Base-by-base conservation (phyloP, 768 basidiomycete genomes). In the Auriculariales sp. region DNA sequence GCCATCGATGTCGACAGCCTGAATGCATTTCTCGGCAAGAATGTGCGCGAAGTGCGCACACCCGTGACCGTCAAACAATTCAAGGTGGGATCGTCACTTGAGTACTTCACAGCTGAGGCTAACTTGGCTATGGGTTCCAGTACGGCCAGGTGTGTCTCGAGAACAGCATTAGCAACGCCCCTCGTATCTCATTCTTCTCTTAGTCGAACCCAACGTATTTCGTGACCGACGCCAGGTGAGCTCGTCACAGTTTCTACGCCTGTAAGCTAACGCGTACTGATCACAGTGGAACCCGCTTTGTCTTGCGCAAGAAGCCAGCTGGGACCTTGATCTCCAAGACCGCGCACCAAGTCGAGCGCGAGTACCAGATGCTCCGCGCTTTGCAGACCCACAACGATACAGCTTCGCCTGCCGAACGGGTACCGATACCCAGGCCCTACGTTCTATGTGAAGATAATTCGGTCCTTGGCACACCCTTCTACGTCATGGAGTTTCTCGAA, bases 171-270 rank as follows among this genome's bases (percentile, higher is more conserved):
- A 3, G 4, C 45, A 39, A 10, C n/a, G n/a, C n/a, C n/a, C n/a
- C n/a, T n/a, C n/a, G n/a, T n/a, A n/a, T n/a, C n/a, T n/a, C n/a
- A n/a, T n/a, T n/a, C n/a, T n/a, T n/a, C n/a, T 45, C 29, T 3
- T 62, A 92, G 87, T 91, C 90, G 6, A 99, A 99, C 60, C 94
- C 94, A 0, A 98, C 94, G 0, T 99, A 97, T 63, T 86, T 98
- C 66, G 65, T 99, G 46, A 86, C 78, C 4, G 88, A 89, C 65
- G 71, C 76, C 15, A 74, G 66, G 83, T 83, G 64, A 27, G 77
- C 66, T 15, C 46, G 27, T 17, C 27, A 17, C 32, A 3, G 9
- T 22, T 15, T 46, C 25, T 32, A 7, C 14, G 46, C 10, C 17
- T 3, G 28, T 39, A 25, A 19, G 28, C 25, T 34, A 3, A 2